A percentile compares a stretch with the other conserved stretches of the same genome.
These are phyloP conservation scores for Acanthamoeba divionensis DNA, from an alignment of 208 protist species.

Conservation along the genomic window DNA sequence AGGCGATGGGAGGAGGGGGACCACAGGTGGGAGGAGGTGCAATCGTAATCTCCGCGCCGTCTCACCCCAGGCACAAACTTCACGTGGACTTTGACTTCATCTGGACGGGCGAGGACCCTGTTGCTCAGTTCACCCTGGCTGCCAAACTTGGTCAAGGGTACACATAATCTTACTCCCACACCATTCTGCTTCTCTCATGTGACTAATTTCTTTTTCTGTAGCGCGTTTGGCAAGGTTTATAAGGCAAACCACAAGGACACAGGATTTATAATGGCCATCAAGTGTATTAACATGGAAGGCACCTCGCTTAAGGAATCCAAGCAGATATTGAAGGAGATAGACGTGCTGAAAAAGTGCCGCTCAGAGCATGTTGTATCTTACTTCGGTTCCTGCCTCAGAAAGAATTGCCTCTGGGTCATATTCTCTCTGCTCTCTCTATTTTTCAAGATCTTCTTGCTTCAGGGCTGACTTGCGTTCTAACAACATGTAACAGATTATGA, in stretches of 20 bases:
- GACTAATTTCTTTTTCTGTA: neutral
- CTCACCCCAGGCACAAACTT: neutral
- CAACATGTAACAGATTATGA: neutral
- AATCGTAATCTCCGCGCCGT: slow-evolving; percentile 15
- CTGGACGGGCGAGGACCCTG: slow-evolving; percentile 3
- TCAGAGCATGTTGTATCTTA: slow-evolving; percentile 2
- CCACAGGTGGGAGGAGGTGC: neutral
- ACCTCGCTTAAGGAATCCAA: neutral
- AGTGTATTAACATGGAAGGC: slow-evolving; percentile 28
- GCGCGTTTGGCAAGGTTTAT: slow-evolving; percentile 34
- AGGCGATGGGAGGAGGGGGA: neutral
- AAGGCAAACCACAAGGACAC: slow-evolving; percentile 35
- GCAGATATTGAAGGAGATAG: slow-evolving; percentile 18
- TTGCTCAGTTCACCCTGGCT: neutral
- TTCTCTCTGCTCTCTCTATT: neutral
- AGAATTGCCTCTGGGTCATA: neutral
- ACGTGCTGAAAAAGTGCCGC: slow-evolving; percentile 44
- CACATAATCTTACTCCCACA: neutral
- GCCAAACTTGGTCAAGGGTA: slow-evolving; percentile 52
- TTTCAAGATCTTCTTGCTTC: neutral
- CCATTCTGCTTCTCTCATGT: neutral
- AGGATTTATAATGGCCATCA: slow-evolving; percentile 15
- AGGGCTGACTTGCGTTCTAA: neutral
- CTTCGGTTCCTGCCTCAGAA: slow-evolving; percentile 2
- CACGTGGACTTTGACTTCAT: slow-evolving; percentile 16